Evolutionary conservation across 2,329 filamentous ascomycete genomes (phyloP).

Genomic region (Davidsoniella neocaledoniae): DNA sequence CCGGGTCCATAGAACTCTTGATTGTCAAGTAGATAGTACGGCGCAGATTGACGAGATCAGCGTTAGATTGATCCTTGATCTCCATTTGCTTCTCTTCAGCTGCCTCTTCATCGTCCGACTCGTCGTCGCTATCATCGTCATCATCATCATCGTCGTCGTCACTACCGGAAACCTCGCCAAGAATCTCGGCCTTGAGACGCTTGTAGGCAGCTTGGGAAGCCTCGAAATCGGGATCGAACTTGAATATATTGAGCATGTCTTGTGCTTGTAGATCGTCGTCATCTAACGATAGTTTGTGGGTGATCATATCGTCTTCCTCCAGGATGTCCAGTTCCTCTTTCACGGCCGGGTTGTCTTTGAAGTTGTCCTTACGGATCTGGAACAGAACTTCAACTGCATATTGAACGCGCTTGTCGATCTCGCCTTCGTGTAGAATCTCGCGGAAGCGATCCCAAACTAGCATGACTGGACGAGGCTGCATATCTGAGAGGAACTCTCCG

Average conservation of each 20-base stretch:
- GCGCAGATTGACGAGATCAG: conserved; percentile 82
- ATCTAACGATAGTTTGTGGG: conserved; percentile 67
- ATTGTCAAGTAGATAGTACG: conserved; percentile 95
- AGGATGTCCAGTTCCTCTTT: conserved; percentile 89
- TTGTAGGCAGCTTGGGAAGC: conserved; percentile 82
- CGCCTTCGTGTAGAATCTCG: conserved; percentile 86
- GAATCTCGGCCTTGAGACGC: conserved; percentile 78
- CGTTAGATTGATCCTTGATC: conserved; percentile 95
- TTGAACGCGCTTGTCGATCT: conserved; percentile 95
- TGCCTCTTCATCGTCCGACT: conserved; percentile 55
- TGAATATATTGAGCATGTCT: conserved; percentile 88
- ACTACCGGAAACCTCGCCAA: conserved; percentile 81
- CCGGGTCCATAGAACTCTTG: conserved; percentile 88
- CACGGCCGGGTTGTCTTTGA: conserved; percentile 83
- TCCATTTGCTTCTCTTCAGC: conserved; percentile 71
- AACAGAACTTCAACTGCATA: conserved; percentile 99
- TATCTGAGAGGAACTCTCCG: conserved; percentile 85
- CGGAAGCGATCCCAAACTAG: conserved; percentile 93
- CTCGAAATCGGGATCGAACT: conserved; percentile 78
- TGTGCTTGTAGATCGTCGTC: conserved; percentile 63
- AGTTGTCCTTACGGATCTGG: conserved; percentile 88
- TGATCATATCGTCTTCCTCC: conserved; percentile 96
- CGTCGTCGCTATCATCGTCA: conserved; percentile 45
- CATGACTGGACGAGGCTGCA: conserved; percentile 75
- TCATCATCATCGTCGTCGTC: conserved; percentile 49